A percentile compares a stretch with the other conserved stretches of the same genome.
Evolutionary conservation across 2,329 filamentous ascomycete species (phyloP).

Genomic region (Zymoseptoria passerinii): DNA sequence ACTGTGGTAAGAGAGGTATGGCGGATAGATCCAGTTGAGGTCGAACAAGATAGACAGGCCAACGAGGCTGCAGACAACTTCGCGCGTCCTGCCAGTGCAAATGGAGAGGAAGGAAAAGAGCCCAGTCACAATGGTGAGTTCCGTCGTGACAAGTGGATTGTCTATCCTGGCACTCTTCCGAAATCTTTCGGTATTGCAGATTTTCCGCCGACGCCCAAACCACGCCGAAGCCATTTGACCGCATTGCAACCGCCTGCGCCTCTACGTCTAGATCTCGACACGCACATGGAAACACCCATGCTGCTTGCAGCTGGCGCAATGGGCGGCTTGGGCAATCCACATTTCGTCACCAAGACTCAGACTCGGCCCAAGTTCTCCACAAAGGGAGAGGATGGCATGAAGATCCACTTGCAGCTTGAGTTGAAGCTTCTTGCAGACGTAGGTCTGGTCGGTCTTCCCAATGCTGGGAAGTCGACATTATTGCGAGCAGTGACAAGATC

Average conservation of each 20-base stretch:
- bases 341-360: constrained; percentile 72
- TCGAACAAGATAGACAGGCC: constrained; percentile 45
- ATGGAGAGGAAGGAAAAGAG: constrained; percentile 33
- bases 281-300: constrained; percentile 73
- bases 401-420: constrained; percentile 75
- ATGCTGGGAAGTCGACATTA: constrained; percentile 91
- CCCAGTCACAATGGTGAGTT: constrained; percentile 28
- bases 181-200: constrained; percentile 57
- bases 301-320: constrained; percentile 80
- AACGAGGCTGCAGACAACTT: constrained; percentile 15
- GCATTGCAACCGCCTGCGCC: constrained; percentile 64
- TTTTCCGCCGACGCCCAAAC: constrained; percentile 50
- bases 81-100: constrained; percentile 25
- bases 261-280: constrained; percentile 50
- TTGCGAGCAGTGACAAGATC: constrained; percentile 81
- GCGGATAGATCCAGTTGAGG: constrained; percentile 65
- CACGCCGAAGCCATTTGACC: constrained; percentile 49
- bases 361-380: constrained; percentile 80
- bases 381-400: constrained; percentile 70
- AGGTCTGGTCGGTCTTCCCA: constrained; percentile 86
- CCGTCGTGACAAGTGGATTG: constrained; percentile 66
- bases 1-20: constrained; percentile 80
- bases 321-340: constrained; percentile 86
- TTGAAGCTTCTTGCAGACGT: constrained; percentile 93
- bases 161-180: constrained; percentile 71